phyloP scores from a whole-genome alignment of 73 alveolate genomes.

The Urostyla sp. region DNA sequence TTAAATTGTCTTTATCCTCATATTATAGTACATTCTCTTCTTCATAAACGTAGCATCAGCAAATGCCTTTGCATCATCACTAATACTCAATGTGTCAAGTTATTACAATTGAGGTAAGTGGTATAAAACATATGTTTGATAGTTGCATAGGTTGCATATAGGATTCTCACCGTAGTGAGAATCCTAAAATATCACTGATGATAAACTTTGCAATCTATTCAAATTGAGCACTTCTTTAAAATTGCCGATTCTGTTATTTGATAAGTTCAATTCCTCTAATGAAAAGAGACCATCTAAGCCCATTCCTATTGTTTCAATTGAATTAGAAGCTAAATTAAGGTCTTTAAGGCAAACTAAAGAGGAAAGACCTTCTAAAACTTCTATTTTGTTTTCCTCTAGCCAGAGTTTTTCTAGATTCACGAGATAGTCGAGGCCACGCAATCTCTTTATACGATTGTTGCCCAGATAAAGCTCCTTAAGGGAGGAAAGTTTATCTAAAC shows the following conservation, averaged over 20 bases:
- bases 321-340: slow-evolving; percentile 76
- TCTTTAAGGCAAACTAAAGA: slow-evolving; percentile 20
- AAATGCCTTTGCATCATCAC: slow-evolving; percentile 77
- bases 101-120: slow-evolving; percentile 52
- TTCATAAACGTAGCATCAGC: slow-evolving; percentile 92
- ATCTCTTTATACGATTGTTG: slow-evolving; percentile 45
- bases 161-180: slow-evolving; percentile 89
- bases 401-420: slow-evolving; percentile 67
- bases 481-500: slow-evolving; percentile 41
- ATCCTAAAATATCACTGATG: slow-evolving; percentile 71
- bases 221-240: slow-evolving; percentile 78
- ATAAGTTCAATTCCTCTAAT: slow-evolving; percentile 69
- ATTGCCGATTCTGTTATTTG: slow-evolving; percentile 74
- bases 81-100: slow-evolving; percentile 74
- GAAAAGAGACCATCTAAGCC: slow-evolving; percentile 62
- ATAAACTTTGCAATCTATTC: slow-evolving; percentile 73
- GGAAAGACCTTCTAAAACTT: slow-evolving; percentile 6
- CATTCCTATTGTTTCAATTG: slow-evolving; percentile 63
- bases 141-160: slow-evolving; percentile 84
- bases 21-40: slow-evolving; percentile 87
- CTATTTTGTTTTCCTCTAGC: slow-evolving; percentile 75
- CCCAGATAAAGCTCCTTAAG: slow-evolving; percentile 49
- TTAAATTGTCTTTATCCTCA: slow-evolving; percentile 84
- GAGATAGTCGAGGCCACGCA: slow-evolving; percentile 47
- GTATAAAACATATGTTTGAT: slow-evolving; percentile 79